Conservation (phyloP, 139 green algal species). For the Auxenochlorella pyrenoidosa region DNA sequence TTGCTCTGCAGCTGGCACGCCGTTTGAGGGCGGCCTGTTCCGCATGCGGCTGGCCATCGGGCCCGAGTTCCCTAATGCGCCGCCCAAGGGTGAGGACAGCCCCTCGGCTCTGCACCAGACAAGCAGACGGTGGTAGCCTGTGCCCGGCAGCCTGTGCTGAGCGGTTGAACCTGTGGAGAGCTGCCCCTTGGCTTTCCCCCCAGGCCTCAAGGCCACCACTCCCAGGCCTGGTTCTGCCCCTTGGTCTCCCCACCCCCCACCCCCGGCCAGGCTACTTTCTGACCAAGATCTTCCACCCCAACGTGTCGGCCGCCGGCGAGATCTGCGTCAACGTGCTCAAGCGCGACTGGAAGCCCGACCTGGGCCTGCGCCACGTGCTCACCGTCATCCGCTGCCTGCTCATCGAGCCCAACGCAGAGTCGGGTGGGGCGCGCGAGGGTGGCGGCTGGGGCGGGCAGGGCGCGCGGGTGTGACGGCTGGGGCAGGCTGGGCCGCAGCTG, state of each 20-base stretch:
- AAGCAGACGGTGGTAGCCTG: too few species aligned
- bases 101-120: too few species aligned
- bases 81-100: slow-evolving; percentile 71
- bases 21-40: slow-evolving; percentile 92
- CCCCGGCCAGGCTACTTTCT: slow-evolving; percentile 79
- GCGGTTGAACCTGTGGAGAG: too few species aligned
- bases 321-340: slow-evolving; percentile 99
- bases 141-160: too few species aligned
- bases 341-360: slow-evolving; percentile 89
- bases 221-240: too few species aligned
- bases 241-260: too few species aligned
- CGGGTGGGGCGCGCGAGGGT: slow-evolving; percentile 2
- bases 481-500: not conserved
- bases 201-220: too few species aligned
- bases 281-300: slow-evolving; percentile 98
- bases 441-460: not conserved
- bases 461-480: not conserved
- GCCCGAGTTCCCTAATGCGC: slow-evolving; percentile 68
- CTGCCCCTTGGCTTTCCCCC: not conserved
- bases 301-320: slow-evolving; percentile 89
- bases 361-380: slow-evolving; percentile 90
- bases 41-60: slow-evolving; percentile 80
- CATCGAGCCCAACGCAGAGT: slow-evolving; percentile 97
- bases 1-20: slow-evolving; percentile 77
- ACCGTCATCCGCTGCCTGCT: slow-evolving; percentile 95